Evolutionary conservation across 2,329 filamentous ascomycete species (phyloP).

Genomic region (Cladosporium sp.): DNA sequence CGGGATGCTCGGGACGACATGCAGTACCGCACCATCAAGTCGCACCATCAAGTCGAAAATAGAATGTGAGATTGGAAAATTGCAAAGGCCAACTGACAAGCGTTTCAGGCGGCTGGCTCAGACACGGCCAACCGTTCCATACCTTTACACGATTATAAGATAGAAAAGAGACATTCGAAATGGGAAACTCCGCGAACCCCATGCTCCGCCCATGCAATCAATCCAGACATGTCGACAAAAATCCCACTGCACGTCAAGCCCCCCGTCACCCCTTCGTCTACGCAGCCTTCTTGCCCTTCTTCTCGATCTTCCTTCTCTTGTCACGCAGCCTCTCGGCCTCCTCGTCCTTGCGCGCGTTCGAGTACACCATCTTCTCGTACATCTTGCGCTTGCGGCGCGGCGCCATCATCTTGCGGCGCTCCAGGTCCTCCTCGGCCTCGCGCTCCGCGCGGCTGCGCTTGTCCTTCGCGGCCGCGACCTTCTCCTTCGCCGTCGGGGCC

Average conservation of each 20-base stretch:
- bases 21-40: no score
- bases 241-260: not conserved
- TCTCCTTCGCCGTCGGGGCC: slow-evolving; percentile 50
- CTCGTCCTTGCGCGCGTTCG: slow-evolving; percentile 85
- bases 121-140: no score
- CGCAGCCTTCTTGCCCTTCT: slow-evolving; percentile 19
- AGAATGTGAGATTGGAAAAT: no score
- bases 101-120: no score
- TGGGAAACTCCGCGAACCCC: not conserved
- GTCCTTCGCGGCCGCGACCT: slow-evolving; percentile 60
- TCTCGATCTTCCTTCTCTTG: slow-evolving; percentile 90
- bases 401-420: slow-evolving; percentile 96
- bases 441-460: slow-evolving; percentile 57
- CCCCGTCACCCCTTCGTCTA: not conserved
- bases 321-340: slow-evolving; percentile 80
- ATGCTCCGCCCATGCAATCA: not conserved
- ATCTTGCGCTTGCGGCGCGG: slow-evolving; percentile 96
- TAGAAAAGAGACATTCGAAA: no score
- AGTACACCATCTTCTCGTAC: slow-evolving; percentile 95
- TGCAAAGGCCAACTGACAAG: no score
- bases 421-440: slow-evolving; percentile 76
- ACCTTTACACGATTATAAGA: no score
- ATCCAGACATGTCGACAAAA: not conserved
- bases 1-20: no score
- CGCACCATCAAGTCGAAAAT: no score